Evolutionary conservation across 371 early-diverging fungal genomes (phyloP).

Genomic region (Conidiobolus incongruus): DNA sequence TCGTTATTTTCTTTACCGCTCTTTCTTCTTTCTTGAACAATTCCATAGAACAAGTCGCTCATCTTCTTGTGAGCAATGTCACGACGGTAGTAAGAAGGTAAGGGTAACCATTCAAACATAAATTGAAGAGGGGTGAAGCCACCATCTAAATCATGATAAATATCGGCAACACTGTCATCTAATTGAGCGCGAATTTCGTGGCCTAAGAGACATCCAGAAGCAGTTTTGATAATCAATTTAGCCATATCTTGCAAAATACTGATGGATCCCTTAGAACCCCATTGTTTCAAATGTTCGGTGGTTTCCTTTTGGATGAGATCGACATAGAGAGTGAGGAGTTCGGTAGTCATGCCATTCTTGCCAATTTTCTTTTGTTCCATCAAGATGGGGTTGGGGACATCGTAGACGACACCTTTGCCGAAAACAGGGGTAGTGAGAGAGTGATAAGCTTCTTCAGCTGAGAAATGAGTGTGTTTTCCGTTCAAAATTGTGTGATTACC

Average conservation of each 20-base stretch:
- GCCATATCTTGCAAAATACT: conserved; percentile 55
- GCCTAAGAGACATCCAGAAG: conserved; percentile 84
- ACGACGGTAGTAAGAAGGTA: conserved; percentile 55
- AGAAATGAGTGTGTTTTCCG: conserved; percentile 63
- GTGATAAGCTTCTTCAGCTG: conserved; percentile 87
- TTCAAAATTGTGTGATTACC: conserved; percentile 94
- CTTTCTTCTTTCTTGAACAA: conserved; percentile 68
- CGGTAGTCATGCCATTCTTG: conserved; percentile 73
- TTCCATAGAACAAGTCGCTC: conserved; percentile 50
- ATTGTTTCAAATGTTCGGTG: conserved; percentile 46
- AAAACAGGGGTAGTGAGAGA: conserved; percentile 87
- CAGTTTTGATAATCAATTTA: conserved; percentile 83
- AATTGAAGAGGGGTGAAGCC: conserved; percentile 92
- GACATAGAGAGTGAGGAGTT: conserved; percentile 69
- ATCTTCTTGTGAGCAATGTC: conserved; percentile 70
- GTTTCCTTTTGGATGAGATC: conserved; percentile 73
- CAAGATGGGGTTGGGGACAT: conserved; percentile 71
- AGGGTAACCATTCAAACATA: conserved; percentile 60
- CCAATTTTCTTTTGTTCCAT: conserved; percentile 96
- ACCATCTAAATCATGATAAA: conserved; percentile 86
- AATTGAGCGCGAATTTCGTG: conserved; percentile 71
- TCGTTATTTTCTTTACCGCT: conserved; percentile 34
- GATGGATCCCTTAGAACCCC: conserved; percentile 18
- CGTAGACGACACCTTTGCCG: conserved; percentile 88
- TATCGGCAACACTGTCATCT: conserved; percentile 55